Base-by-base conservation (phyloP, 1,284 basidiomycete genomes). In the Leccinum ponderosum region DNA sequence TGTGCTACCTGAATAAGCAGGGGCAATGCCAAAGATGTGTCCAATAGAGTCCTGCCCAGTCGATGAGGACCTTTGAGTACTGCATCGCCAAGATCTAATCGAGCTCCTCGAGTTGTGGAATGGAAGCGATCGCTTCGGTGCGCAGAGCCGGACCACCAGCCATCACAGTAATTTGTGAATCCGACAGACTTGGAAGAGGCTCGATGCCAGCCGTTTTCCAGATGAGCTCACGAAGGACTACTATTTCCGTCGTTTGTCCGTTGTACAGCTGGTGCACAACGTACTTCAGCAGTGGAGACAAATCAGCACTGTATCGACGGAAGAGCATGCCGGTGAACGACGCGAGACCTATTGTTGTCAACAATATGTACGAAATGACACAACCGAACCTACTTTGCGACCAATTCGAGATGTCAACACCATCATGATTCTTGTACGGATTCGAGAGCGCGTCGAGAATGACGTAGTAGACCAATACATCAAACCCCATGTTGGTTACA, bases 171-270 rank as follows among this genome's bases (percentile, higher is more conserved):
- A 99, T 87, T 74, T 99, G 96, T 0, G 87, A 81, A 64, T 97
- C 93, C 1, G 94, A 93, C 51, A 98, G 80, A 73, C 89, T 94
- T 1, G 93, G 92, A 55, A 98, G 80, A 9, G 94, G 93, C 70
- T 98, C 92, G 64, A 98, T 94, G 4, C 93, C 95, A 4, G 94
- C 90, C 94, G 98, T 98, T 73, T 95, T 94, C 81, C 89, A 91
- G 60, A 99, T 93, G 57, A 99, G 79, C 72, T 98, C 95, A 51
- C 93, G 87, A 22, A 99, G 80, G 37, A 99, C 92, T 35, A 97
- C 84, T 52, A 99, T 87, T 69, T 98, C 97, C 17, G 93, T 91
- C 1, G 91, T 87, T 71, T 95, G 90, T 27, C 87, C 87, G 59
- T 87, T 87, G 70, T 91, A 86, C 51, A 99, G 81, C 70, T 97